These are phyloP conservation scores for Aspergillus eucalypticola DNA, from an alignment of 2,329 filamentous ascomycete species.

Conservation along the genomic window DNA sequence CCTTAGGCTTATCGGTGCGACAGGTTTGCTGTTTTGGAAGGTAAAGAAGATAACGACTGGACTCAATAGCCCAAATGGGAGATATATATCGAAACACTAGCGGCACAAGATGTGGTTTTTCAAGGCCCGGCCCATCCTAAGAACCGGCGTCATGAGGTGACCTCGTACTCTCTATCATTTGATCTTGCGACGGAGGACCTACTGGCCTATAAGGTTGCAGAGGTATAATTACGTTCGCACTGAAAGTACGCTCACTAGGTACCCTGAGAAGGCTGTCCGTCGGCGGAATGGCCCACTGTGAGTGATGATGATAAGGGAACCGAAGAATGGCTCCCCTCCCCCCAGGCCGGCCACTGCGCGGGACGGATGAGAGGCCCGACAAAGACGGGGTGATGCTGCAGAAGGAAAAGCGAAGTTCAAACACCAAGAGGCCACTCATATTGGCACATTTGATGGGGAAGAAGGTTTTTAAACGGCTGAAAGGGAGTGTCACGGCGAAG, in stretches of 20 bases:
- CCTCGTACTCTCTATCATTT: too few relatives aligned
- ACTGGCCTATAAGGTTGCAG: constrained; percentile 12
- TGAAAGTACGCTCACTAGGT: constrained; percentile 34
- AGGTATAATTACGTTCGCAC: constrained; percentile 34
- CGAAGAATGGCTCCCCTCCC: constrained; percentile 32
- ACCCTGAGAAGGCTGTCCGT: constrained; percentile 34
- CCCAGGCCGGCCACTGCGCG: constrained; percentile 37
- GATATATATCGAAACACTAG: constrained; percentile 46
- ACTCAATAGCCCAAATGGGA: not conserved
- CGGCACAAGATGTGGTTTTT: constrained; percentile 43
- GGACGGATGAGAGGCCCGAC: constrained; percentile 36
- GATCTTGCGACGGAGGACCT: too few relatives aligned
- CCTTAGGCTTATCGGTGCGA: constrained; percentile 25
- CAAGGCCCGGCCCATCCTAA: constrained; percentile 35
- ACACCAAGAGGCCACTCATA: constrained; percentile 35
- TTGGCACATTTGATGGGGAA: constrained; percentile 40
- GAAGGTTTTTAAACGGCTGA: constrained; percentile 31
- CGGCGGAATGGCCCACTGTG: constrained; percentile 33
- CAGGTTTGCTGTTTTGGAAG: constrained; percentile 23
- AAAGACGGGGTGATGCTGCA: constrained; percentile 34
- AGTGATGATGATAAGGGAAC: constrained; percentile 35
- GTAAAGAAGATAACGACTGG: not conserved
- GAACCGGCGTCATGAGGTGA: too few relatives aligned
- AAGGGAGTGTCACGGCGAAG: constrained; percentile 16
- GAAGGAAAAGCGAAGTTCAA: constrained; percentile 38